phyloP scores from a whole-genome alignment of 2,329 filamentous ascomycete genomes.

The Pseudocercospora ulei region DNA sequence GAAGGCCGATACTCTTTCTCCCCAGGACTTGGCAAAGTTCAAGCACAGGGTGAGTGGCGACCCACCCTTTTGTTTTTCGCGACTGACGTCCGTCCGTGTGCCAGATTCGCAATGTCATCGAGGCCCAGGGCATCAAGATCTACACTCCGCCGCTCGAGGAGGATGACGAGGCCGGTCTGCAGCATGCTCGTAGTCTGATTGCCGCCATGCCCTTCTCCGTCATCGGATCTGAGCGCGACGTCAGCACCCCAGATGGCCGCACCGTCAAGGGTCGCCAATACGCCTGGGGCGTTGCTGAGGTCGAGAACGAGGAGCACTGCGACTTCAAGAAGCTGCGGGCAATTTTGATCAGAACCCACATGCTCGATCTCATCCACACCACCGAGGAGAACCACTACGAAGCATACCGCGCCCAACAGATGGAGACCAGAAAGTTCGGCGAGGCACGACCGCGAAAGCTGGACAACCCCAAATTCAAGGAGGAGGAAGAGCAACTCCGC shows the following conservation, averaged over 20 bases:
- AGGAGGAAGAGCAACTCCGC: slow-evolving; percentile 94
- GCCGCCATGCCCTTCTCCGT: slow-evolving; percentile 97
- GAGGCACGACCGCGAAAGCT: slow-evolving; percentile 94
- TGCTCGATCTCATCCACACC: slow-evolving; percentile 99
- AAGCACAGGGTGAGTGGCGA: slow-evolving; percentile 64
- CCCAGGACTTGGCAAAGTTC: slow-evolving; percentile 80
- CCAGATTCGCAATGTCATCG: slow-evolving; percentile 90
- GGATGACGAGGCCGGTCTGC: slow-evolving; percentile 90
- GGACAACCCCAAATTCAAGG: slow-evolving; percentile 99
- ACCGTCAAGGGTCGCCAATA: slow-evolving; percentile 99
- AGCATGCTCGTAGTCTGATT: slow-evolving; percentile 90
- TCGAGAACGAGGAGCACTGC: slow-evolving; percentile 99
- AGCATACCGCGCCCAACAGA: slow-evolving; percentile 96
- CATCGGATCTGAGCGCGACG: slow-evolving; percentile 98
- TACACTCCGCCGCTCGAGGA: slow-evolving; percentile 97
- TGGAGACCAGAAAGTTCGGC: slow-evolving; percentile 99
- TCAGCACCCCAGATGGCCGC: slow-evolving; percentile 89
- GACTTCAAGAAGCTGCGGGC: slow-evolving; percentile 99
- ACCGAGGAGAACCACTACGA: slow-evolving; percentile 99
- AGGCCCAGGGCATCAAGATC: slow-evolving; percentile 98
- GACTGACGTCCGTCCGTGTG: slow-evolving; percentile 32
- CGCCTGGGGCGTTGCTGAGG: slow-evolving; percentile 97
- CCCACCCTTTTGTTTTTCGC: not conserved
- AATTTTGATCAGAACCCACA: slow-evolving; percentile 89
- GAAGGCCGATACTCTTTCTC: slow-evolving; percentile 96